These are phyloP conservation scores for Ilyonectria destructans DNA, from an alignment of 2,329 filamentous ascomycete species.

Conservation along the genomic window DNA sequence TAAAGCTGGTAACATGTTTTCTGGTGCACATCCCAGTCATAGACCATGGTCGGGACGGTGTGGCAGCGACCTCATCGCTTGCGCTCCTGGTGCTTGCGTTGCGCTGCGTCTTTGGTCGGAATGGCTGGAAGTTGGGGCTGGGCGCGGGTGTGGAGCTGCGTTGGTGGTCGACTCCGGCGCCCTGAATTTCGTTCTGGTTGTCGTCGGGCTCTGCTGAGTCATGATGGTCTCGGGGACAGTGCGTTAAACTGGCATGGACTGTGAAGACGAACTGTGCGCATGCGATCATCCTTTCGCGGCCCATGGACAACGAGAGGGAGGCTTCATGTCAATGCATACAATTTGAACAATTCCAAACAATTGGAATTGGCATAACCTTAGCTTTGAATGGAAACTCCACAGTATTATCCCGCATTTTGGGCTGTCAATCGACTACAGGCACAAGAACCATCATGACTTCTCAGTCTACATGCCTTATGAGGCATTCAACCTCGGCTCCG, in stretches of 20 bases:
- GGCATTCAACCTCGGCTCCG: slow-evolving; percentile 28
- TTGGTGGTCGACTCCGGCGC: slow-evolving; percentile 48
- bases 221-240: slow-evolving; percentile 12
- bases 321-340: background rate
- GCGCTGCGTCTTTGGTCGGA: slow-evolving; percentile 48
- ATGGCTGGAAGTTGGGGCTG: slow-evolving; percentile 35
- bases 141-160: slow-evolving; percentile 47
- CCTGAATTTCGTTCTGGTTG: slow-evolving; percentile 36
- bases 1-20: slow-evolving; percentile 74
- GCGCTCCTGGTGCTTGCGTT: slow-evolving; percentile 16
- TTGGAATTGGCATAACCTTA: background rate
- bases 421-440: background rate
- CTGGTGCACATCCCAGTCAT: slow-evolving; percentile 64
- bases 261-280: background rate
- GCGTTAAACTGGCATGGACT: background rate
- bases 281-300: background rate
- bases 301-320: background rate
- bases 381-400: no score
- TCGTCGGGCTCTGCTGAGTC: slow-evolving; percentile 36
- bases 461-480: background rate
- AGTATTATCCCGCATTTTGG: no score
- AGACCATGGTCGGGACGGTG: slow-evolving; percentile 58
- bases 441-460: slow-evolving; percentile 17
- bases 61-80: slow-evolving; percentile 37
- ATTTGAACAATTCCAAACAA: background rate